A percentile compares a stretch with the other conserved stretches of the same genome.
Conservation (phyloP, 1,139 yeast species). For the Starmera stellimalicola region DNA sequence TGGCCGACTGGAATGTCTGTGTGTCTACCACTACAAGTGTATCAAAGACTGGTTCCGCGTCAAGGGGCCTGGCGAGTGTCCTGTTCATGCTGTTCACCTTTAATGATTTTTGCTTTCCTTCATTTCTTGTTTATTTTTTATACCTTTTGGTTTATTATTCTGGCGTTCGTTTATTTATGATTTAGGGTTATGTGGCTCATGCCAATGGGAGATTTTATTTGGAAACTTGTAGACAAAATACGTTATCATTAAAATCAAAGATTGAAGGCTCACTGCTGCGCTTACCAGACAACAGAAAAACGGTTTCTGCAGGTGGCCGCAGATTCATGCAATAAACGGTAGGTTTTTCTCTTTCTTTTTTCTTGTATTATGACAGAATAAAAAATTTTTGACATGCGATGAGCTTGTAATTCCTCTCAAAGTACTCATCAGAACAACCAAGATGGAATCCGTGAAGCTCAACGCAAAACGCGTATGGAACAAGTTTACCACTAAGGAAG, state of each 20-base stretch:
- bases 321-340: too few species aligned
- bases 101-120: not conserved
- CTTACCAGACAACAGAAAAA: too few species aligned
- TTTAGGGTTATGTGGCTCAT: not conserved
- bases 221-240: too few species aligned
- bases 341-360: not conserved
- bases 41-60: slow-evolving; percentile 84
- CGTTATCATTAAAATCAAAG: too few species aligned
- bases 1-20: slow-evolving; percentile 86
- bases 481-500: slow-evolving; percentile 58
- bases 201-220: too few species aligned
- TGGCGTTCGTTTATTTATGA: not conserved
- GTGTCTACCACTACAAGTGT: slow-evolving; percentile 87
- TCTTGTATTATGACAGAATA: not conserved
- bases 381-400: not conserved
- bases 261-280: too few species aligned
- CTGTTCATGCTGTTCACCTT: slow-evolving; percentile 53
- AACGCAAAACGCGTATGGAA: slow-evolving; percentile 9
- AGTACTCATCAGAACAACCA: not conserved
- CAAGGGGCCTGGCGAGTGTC: slow-evolving; percentile 81
- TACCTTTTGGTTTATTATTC: not conserved
- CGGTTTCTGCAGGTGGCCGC: too few species aligned
- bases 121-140: not conserved
- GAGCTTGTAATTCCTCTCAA: not conserved
- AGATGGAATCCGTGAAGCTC: slow-evolving; percentile 1